Base-by-base conservation (phyloP, 208 protist genomes). In the Angomonas ambiguus region DNA sequence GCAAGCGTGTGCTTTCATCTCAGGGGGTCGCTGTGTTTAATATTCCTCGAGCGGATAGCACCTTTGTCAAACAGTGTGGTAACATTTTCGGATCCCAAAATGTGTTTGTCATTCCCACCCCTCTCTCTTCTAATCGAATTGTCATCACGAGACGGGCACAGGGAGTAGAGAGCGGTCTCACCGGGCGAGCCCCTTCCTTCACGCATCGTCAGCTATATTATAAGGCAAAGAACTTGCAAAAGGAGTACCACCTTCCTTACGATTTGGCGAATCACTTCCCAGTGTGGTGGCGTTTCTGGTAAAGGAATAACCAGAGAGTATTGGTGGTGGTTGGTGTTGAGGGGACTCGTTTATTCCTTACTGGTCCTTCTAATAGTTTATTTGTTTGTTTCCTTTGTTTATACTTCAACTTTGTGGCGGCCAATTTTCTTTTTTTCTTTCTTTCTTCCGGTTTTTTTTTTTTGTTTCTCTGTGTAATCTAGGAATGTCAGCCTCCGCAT, bases 21-120 rank as follows among this genome's bases (percentile, higher is more conserved):
- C 63, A 81, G 60, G 90, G 90, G 28, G 86, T 93, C 16, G 87
- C 73, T 16, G 86, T 87, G 58, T 95, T 93, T 71, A 95, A 95
- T 74, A 56, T 91, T 11, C 77, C 86, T 3, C 74, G 64, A 51
- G 62, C 66, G 8, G 74, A 87, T 62, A 53, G 64, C 11, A 67
- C 22, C 0, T 95, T 95, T 76, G 71, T 91, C 11, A 65, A 77
- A 51, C 48, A 34, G 2, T 91, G 84, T 55, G 56, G 31, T 1
- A 56, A 28, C 4, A 79, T 92, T 2, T 95, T 92, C 68, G 90
- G 87, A 27, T 28, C 20, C 13, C 27, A 18, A 20, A 91, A 95
- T 61, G 87, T 93, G 32, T 92, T 86, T 67, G 62, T 66, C 48
- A 55, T 92, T 22, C 85, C 85, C 1, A 76, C 82, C 1, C 85